phyloP scores from a whole-genome alignment of 176 grass and related monocot species.

The Saccharum spontaneum region DNA sequence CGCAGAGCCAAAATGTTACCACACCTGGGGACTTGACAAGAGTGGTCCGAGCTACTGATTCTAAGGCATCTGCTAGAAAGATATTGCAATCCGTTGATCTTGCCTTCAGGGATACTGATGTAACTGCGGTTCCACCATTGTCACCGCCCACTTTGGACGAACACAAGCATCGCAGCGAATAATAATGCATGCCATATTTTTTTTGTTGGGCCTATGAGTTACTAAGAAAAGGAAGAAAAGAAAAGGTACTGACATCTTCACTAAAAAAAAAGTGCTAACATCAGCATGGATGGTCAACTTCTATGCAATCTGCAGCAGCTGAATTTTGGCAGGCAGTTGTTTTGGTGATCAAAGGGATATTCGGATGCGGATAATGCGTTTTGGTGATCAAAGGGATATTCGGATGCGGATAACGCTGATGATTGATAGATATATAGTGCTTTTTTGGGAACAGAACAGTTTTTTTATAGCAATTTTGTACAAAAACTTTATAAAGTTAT shows the following conservation, averaged over 20 bases:
- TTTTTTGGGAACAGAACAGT: not conserved
- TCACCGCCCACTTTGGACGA: slow-evolving; percentile 56
- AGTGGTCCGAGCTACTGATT: slow-evolving; percentile 6
- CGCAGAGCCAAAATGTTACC: slow-evolving; percentile 23
- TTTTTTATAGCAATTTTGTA: not conserved
- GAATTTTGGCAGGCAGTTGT: not conserved
- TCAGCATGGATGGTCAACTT: slow-evolving; percentile 14
- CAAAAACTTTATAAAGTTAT: slow-evolving; percentile 1
- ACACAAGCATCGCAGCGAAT: slow-evolving; percentile 2
- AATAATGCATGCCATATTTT: not conserved
- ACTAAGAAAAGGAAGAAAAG: not conserved
- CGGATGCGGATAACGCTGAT: not conserved
- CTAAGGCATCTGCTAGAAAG: slow-evolving; percentile 48
- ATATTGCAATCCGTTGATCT: slow-evolving; percentile 41
- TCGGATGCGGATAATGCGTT: not conserved
- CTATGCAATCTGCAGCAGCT: not conserved
- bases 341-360: slow-evolving; percentile 3
- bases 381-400: not conserved
- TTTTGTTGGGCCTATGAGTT: not conserved
- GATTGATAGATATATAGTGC: not conserved
- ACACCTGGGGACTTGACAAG: slow-evolving; percentile 1
- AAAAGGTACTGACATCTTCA: not conserved
- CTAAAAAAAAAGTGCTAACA: not conserved
- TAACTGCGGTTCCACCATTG: slow-evolving; percentile 56
- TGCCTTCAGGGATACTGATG: not conserved